Evolutionary conservation across 2,329 filamentous ascomycete genomes (phyloP).

Genomic region (Trichoderma sp.): DNA sequence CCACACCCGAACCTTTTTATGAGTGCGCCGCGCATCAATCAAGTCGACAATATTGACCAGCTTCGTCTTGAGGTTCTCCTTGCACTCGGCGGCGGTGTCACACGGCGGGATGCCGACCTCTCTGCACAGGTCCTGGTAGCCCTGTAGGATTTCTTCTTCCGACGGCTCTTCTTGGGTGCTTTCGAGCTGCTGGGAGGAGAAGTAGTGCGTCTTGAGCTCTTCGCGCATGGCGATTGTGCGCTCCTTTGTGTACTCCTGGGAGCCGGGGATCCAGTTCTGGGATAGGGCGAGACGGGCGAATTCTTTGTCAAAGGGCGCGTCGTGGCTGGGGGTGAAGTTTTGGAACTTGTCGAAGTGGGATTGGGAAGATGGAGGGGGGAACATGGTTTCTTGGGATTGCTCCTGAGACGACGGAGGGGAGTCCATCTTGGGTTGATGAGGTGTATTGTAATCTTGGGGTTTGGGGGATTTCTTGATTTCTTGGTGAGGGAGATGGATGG

Average conservation of each 20-base stretch:
- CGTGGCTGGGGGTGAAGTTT: conserved; percentile 29
- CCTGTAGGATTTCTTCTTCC: conserved; percentile 24
- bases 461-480: not conserved
- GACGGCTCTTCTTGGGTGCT: conserved; percentile 11
- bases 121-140: conserved; percentile 29
- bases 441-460: not conserved
- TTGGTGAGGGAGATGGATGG: not conserved
- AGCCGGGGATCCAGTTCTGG: conserved; percentile 30
- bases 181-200: conserved; percentile 10
- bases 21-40: conserved; percentile 30
- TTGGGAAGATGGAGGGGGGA: conserved; percentile 24
- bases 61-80: conserved; percentile 25
- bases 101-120: conserved; percentile 27
- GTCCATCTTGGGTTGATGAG: not conserved
- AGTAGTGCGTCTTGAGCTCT: conserved; percentile 31
- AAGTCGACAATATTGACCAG: conserved; percentile 34
- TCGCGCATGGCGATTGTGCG: conserved; percentile 33
- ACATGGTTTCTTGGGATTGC: not conserved
- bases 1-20: conserved; percentile 28
- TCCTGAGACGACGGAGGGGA: conserved; percentile 24
- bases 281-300: conserved; percentile 33
- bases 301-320: conserved; percentile 31
- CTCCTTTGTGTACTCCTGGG: conserved; percentile 19
- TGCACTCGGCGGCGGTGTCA: conserved; percentile 25
- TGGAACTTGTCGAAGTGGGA: conserved; percentile 33